phyloP scores from a whole-genome alignment of 2,329 filamentous ascomycete species.

The Pseudocercospora vitis region DNA sequence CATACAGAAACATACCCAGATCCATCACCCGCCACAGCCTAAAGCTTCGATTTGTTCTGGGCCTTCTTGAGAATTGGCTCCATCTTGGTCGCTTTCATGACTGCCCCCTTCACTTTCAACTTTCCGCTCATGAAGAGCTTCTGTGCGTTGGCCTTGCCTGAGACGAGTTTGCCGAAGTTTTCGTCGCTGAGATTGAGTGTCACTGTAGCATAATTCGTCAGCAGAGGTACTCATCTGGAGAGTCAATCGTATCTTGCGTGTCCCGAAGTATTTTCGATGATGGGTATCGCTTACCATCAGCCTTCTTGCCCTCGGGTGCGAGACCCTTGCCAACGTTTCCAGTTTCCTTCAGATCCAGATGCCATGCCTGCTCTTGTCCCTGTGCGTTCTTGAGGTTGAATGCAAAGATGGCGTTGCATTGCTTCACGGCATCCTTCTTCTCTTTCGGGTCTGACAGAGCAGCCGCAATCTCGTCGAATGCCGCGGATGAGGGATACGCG shows the following conservation, averaged over 20 bases:
- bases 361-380: constrained; percentile 81
- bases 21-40: constrained; percentile 38
- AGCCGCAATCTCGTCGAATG: constrained; percentile 83
- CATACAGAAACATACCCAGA: constrained; percentile 14
- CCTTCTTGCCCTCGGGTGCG: constrained; percentile 69
- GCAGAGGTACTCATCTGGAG: no score
- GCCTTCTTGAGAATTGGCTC: constrained; percentile 90
- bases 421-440: constrained; percentile 84
- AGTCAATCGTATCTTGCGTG: no score
- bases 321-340: constrained; percentile 77
- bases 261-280: no score
- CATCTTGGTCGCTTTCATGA: constrained; percentile 98
- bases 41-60: constrained; percentile 80
- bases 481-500: constrained; percentile 82
- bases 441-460: constrained; percentile 69
- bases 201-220: constrained; percentile 57
- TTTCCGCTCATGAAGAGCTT: constrained; percentile 97
- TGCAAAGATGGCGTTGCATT: constrained; percentile 81
- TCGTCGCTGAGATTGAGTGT: constrained; percentile 81
- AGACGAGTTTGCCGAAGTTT: constrained; percentile 80
- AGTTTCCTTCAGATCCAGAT: constrained; percentile 91
- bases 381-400: constrained; percentile 88
- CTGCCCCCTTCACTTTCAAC: constrained; percentile 95
- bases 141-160: constrained; percentile 91
- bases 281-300: constrained; percentile 66